phyloP scores from a whole-genome alignment of 208 protist genomes.

The Novymonas esmeraldas region DNA sequence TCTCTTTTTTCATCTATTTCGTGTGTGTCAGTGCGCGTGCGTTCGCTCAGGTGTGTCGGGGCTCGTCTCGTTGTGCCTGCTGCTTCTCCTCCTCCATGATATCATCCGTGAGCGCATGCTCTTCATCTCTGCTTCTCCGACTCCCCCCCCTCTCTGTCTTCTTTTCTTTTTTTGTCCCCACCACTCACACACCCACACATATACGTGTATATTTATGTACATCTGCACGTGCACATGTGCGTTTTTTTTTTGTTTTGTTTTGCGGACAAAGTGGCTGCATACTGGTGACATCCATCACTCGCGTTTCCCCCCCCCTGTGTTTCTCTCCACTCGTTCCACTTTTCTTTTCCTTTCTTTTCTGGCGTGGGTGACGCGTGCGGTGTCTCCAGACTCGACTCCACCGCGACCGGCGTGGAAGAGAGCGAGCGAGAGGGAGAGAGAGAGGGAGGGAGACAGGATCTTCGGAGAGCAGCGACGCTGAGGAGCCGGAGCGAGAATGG shows the following conservation, averaged over 20 bases:
- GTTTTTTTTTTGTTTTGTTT: no score
- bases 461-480: no score
- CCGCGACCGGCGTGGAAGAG: no score
- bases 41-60: no score
- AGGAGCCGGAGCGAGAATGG: no score
- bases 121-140: neutral
- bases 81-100: neutral
- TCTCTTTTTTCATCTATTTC: no score
- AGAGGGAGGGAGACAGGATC: neutral
- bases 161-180: neutral
- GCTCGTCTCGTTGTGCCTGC: no score
- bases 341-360: conserved; percentile 1
- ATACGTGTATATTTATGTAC: neutral
- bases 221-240: neutral
- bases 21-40: no score
- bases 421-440: neutral
- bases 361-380: no score
- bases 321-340: neutral
- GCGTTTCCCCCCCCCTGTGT: neutral
- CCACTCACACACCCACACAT: neutral
- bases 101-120: neutral
- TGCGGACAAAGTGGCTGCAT: no score
- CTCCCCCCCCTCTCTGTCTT: neutral
- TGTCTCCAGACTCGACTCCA: no score
- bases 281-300: no score